Base-by-base conservation (phyloP, 176 grass and related monocot species). In the Neostapfia colusana region DNA sequence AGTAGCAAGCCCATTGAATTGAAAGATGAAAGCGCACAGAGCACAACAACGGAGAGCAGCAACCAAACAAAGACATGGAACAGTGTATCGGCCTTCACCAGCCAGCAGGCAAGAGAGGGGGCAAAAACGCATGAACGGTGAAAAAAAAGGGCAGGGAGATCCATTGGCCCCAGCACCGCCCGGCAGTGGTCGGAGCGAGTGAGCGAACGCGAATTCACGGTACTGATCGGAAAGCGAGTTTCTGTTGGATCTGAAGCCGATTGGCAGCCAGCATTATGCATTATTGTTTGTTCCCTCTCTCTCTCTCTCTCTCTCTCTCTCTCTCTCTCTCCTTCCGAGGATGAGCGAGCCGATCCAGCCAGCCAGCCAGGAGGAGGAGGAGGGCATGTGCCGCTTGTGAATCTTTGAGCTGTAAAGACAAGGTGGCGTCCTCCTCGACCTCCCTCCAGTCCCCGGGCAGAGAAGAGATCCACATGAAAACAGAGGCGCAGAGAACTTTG, bases 391-490 rank as follows among this genome's bases (percentile, higher is more conserved):
- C 67, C 34, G 39, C 53, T 81, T 69, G 77, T 70, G 84, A 79
- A 75, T 86, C 71, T 75, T 81, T 54, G 73, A 78, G 85, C 80
- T 83, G 85, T 88, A 88, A 88, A 88, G 85, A 55, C 54, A 49
- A 18, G 55, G 15, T 54, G 41, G 62, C 42, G 23, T 27, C 12
- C 57, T 46, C 69, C 43, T 57, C 41, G 35, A 48, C n/a, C n/a
- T n/a, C n/a, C n/a, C n/a, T n/a, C n/a, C n/a, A n/a, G n/a, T 21
- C 73, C 23, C 26, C 67, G 61, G 13, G 23, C 48, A 45, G 3
- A 4, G 77, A 16, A 36, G 17, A 72, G 37, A 42, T 63, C 23
- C 27, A 42, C 34, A 31, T 20, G 35, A 35, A 63, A 24, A 34
- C 18, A 69, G 23, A 63, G 65, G 7, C 24, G 63, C 0, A 21